A percentile compares a stretch with the other conserved stretches of the same genome.
phyloP scores from a whole-genome alignment of 345 rosid genomes.

The Lepidium africanum region DNA sequence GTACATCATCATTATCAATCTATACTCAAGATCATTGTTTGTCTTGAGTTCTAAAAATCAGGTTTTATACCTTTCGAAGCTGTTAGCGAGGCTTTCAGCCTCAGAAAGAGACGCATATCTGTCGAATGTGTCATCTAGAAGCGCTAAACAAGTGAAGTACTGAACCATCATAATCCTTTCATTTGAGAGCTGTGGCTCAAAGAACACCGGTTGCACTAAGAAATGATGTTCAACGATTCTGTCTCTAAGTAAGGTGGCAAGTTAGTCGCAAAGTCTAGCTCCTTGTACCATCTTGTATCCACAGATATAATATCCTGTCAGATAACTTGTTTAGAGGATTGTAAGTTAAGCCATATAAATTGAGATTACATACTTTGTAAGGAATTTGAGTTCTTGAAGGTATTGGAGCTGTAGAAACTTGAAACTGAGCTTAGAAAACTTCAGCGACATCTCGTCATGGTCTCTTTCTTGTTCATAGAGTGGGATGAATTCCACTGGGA shows the following conservation, averaged over 20 bases:
- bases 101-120: slow-evolving; percentile 16
- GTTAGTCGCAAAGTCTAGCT: neutral
- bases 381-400: slow-evolving; percentile 10
- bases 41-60: neutral
- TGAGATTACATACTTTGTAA: slow-evolving; percentile 3
- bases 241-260: slow-evolving; percentile 12
- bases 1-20: neutral
- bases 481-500: neutral
- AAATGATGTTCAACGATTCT: neutral
- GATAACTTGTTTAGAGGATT: neutral
- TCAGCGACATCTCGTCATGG: slow-evolving; percentile 7
- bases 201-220: neutral
- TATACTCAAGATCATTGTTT: neutral
- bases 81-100: neutral
- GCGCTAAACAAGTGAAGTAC: neutral
- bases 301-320: neutral
- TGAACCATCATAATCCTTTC: neutral
- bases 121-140: slow-evolving; percentile 15
- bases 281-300: slow-evolving; percentile 9
- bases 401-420: slow-evolving; percentile 1
- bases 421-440: slow-evolving; percentile 14
- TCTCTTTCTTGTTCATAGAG: slow-evolving; percentile 9
- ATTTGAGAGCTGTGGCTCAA: neutral
- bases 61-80: slow-evolving; percentile 6
- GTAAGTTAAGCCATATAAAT: neutral